Base-by-base conservation (phyloP, 306 rosid genomes). In the Ziziphus jujuba region DNA sequence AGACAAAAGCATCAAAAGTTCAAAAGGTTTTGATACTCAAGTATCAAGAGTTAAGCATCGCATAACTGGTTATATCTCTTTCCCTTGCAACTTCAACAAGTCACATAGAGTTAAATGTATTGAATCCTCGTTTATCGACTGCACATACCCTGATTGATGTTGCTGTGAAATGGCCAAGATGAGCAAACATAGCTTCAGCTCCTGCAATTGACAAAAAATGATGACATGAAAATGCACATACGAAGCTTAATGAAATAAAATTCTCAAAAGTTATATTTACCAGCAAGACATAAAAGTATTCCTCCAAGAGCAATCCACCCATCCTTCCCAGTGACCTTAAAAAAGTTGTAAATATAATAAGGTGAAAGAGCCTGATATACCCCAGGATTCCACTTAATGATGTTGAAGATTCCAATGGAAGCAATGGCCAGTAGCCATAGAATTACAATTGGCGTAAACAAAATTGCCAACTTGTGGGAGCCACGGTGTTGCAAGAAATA, bases 401-500 rank as follows among this genome's bases (percentile, higher is more conserved):
- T 71, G 81, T 91, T 91, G 85, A 83, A 91, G 84, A 86, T 53
- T 74, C 97, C 97, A 66, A 88, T 66, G 70, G 49, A n/a, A 70
- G 79, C 77, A 72, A 86, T 83, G 45, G 74, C 69, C 54, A 91
- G 79, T 79, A 86, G 65, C 97, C 97, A 91, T 33, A 91, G 61
- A 79, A 88, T 79, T 75, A 86, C 38, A 70, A 88, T 67, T 56
- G 93, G 92, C 71, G 96, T 77, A 76, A 88, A 91, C 79, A 81
- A 48, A 78, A 88, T 86, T 66, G 96, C 87, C 72, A 88, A 77
- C 79, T 61, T 82, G 83, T 86, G 81, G 78, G 87, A 72, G 60
- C 96, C 97, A 74, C 87, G 93, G 80, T 91, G 96, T 79, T 91
- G 97, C 82, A 91, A 57, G 67, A 91, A 67, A 78, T 79, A 91